Conservation (phyloP, 2,329 filamentous ascomycete genomes). For the Fusarium euwallaceae region DNA sequence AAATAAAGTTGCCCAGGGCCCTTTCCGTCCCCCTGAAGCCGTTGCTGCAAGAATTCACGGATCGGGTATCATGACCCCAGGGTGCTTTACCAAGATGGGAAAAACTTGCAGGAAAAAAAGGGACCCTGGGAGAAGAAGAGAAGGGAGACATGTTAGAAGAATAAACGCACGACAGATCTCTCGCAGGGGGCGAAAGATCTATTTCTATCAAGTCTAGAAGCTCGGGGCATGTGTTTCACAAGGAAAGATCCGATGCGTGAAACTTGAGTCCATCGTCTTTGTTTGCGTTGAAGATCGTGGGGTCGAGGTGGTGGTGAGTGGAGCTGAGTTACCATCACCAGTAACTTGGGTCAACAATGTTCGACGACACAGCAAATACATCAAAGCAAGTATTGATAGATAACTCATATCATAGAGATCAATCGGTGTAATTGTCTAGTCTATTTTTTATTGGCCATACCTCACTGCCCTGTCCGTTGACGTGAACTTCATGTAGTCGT, state of each 20-base stretch:
- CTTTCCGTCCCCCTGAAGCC: constrained; percentile 21
- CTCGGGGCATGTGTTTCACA: constrained; percentile 12
- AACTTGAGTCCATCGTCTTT: neutral
- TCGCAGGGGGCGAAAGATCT: constrained; percentile 12
- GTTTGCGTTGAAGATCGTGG: neutral
- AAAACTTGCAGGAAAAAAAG: constrained; percentile 8
- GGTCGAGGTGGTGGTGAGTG: neutral
- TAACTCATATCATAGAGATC: neutral
- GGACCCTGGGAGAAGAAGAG: neutral
- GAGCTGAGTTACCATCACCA: neutral
- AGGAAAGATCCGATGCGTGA: neutral
- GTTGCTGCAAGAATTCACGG: constrained; percentile 39
- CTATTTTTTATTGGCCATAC: neutral
- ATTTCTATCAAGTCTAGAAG: neutral
- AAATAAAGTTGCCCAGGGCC: constrained; percentile 36
- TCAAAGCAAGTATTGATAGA: neutral
- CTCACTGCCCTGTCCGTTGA: neutral
- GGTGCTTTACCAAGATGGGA: constrained; percentile 19
- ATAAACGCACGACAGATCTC: constrained; percentile 23
- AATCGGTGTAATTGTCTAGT: neutral
- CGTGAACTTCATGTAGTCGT: neutral
- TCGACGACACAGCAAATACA: neutral
- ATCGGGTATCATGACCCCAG: constrained; percentile 31
- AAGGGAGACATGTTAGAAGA: neutral
- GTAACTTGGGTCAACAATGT: neutral